These are phyloP conservation scores for Lactarius evosmus DNA, from an alignment of 768 basidiomycete species.

Conservation along the genomic window DNA sequence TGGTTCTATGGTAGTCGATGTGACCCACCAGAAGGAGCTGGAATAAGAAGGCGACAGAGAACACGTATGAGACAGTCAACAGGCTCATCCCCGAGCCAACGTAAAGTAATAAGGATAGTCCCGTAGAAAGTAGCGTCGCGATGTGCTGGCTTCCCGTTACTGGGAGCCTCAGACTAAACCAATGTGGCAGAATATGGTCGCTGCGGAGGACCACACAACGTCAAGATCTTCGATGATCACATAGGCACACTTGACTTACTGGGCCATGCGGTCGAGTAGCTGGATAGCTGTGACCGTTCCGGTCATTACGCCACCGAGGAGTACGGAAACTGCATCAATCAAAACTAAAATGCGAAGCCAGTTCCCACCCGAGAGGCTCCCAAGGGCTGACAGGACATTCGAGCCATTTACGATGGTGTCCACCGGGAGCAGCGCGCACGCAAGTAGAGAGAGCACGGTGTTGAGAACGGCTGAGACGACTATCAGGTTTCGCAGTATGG, in stretches of 20 bases:
- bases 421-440: slow-evolving; percentile 22
- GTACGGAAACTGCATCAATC: slow-evolving; percentile 25
- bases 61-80: slow-evolving; percentile 25
- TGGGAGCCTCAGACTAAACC: slow-evolving; percentile 24
- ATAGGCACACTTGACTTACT: not conserved
- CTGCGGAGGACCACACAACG: slow-evolving; percentile 1
- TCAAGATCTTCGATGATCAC: not conserved
- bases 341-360: slow-evolving; percentile 27
- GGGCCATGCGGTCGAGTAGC: slow-evolving; percentile 26
- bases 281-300: slow-evolving; percentile 23
- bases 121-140: slow-evolving; percentile 19
- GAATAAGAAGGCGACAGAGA: slow-evolving; percentile 28
- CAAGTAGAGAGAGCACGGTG: slow-evolving; percentile 19
- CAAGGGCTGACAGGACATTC: slow-evolving; percentile 27
- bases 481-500: slow-evolving; percentile 26
- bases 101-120: slow-evolving; percentile 24
- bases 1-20: not conserved
- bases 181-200: slow-evolving; percentile 24
- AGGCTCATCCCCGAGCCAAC: slow-evolving; percentile 28
- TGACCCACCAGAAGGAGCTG: slow-evolving; percentile 24
- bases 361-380: slow-evolving; percentile 18
- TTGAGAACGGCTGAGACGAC: slow-evolving; percentile 24
- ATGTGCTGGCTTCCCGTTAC: slow-evolving; percentile 24
- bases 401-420: slow-evolving; percentile 12
- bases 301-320: slow-evolving; percentile 27